Evolutionary conservation across 768 basidiomycete species (phyloP).

Genomic region (Trichaptum fuscoviolaceum): DNA sequence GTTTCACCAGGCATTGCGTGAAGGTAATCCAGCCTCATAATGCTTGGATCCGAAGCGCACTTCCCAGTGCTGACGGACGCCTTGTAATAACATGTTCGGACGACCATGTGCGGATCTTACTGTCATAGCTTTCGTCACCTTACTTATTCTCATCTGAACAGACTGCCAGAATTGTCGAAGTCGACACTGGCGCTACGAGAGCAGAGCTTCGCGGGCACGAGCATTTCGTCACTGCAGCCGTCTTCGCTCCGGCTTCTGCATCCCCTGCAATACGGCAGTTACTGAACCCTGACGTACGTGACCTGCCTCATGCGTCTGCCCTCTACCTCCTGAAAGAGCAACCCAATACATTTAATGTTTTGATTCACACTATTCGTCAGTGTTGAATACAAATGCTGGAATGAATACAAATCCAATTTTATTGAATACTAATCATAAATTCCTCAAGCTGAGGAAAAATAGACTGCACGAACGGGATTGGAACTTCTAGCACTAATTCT

Average conservation of each 20-base stretch:
- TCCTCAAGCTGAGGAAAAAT: too few relatives aligned
- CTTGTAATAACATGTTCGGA: constrained; percentile 46
- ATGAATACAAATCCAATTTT: too few relatives aligned
- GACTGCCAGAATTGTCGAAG: constrained; percentile 51
- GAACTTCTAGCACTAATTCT: too few relatives aligned
- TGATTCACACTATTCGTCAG: too few relatives aligned
- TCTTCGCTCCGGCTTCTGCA: constrained; percentile 41
- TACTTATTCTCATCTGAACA: constrained; percentile 18
- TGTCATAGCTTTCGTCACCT: not conserved
- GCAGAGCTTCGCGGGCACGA: constrained; percentile 51
- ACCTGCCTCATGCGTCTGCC: not conserved
- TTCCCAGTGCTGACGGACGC: constrained; percentile 36
- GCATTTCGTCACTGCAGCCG: constrained; percentile 45
- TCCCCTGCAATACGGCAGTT: constrained; percentile 44
- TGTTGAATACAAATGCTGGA: too few relatives aligned
- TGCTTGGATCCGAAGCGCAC: constrained; percentile 45
- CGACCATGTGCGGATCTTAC: constrained; percentile 41
- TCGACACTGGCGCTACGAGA: constrained; percentile 42
- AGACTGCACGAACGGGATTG: too few relatives aligned
- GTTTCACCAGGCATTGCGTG: constrained; percentile 39
- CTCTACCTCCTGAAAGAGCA: too few relatives aligned
- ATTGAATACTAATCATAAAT: too few relatives aligned
- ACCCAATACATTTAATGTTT: too few relatives aligned
- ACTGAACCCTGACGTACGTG: constrained; percentile 37
- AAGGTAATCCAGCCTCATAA: constrained; percentile 45